Base-by-base conservation (phyloP, 768 basidiomycete species). In the Phanerodontia chrysosporium region DNA sequence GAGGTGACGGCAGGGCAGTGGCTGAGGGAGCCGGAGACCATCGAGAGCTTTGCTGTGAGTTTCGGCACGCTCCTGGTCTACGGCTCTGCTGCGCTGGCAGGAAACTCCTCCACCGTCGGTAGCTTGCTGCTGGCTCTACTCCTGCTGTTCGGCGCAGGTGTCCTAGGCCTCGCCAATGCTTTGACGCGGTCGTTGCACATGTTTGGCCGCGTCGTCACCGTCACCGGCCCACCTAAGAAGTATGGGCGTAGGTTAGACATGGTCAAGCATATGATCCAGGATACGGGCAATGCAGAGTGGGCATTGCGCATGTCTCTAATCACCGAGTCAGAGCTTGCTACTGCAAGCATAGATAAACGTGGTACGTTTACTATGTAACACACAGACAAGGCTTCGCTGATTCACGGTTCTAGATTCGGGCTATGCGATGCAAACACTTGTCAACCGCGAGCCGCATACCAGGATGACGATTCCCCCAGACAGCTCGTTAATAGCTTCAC, bases 41-140 rank as follows among this genome's bases (percentile, higher is more conserved):
- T 36, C 30, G 55, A 57, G 39, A 22, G 55, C 27, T 61, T 49
- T 36, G 46, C 24, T 13, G 16, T 42, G 27, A 36, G 44, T n/a
- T 61, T 57, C 55, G 59, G 49, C 32, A 61, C 55, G 27, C 48
- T 61, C 7, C 49, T 57, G 10, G 59, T 61, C 12, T 61, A 61
- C 55, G 24, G 16, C 44, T 28, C 59, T n/a, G 59, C 59, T 10
- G 59, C 59, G 18, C 59, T 61, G 30, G 48, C 59, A 14, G 29
- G 24, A 10, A 57, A 61, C 30, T 3, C 55, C 21, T 24, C 46
- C n/a, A 57, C 55, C 25, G 10, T 45, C 25, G 59, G 59, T 6
- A 57, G 46, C 36, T 28, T 61, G 22, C 24, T 61, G 27, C 22
- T 61, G n/a, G 59, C 56, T 14, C 13, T 22, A 10, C 39, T 61